Conservation (phyloP, 805 yeast species). For the Metschnikowia colocasiae region DNA sequence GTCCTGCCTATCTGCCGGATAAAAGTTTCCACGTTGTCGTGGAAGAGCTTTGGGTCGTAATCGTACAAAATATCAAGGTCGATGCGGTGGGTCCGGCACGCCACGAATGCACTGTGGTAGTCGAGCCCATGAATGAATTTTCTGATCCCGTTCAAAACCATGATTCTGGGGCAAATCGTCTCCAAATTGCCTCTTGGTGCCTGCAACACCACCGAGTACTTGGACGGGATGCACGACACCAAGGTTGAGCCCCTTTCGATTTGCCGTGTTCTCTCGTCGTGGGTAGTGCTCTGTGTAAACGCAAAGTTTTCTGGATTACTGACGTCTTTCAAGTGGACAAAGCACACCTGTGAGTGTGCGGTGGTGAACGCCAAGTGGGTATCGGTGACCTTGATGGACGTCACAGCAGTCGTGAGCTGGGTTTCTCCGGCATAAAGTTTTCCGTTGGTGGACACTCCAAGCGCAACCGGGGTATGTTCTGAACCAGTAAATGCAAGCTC, state of each 20-base stretch:
- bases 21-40: conserved; percentile 59
- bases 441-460: conserved; percentile 77
- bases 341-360: conserved; percentile 78
- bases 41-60: conserved; percentile 70
- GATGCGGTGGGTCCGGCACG: conserved; percentile 88
- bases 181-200: conserved; percentile 97
- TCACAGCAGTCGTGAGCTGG: conserved; percentile 67
- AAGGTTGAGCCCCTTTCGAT: conserved; percentile 91
- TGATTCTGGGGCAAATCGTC: conserved; percentile 87
- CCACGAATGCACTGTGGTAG: conserved; percentile 70
- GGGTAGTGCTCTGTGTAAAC: conserved; percentile 20
- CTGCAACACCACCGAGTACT: conserved; percentile 77
- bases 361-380: conserved; percentile 78
- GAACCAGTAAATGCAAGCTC: conserved; percentile 38
- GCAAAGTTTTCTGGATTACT: conserved; percentile 36
- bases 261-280: conserved; percentile 81
- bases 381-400: conserved; percentile 74
- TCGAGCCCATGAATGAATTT: conserved; percentile 53
- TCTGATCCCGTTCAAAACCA: conserved; percentile 84
- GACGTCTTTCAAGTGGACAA: conserved; percentile 60
- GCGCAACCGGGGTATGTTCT: conserved; percentile 36
- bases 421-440: conserved; percentile 62
- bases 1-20: conserved; percentile 65
- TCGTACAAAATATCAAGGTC: conserved; percentile 89
- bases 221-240: conserved; percentile 77